Conservation (phyloP, 2,329 filamentous ascomycete species). For the Trichoderma sp. region DNA sequence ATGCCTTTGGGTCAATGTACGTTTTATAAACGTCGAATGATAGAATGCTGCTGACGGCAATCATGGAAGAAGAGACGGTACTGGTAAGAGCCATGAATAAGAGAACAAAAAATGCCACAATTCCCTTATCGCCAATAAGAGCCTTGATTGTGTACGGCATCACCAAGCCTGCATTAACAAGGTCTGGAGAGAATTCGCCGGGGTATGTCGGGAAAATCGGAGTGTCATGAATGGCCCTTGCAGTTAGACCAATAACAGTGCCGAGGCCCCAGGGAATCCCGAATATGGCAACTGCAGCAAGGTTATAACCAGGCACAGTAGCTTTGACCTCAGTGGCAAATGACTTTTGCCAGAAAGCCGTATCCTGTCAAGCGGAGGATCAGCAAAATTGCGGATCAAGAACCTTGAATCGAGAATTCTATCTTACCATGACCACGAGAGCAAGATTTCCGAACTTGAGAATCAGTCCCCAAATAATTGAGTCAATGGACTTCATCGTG, state of each 20-base stretch:
- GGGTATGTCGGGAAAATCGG: conserved; percentile 26
- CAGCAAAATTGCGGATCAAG: not conserved
- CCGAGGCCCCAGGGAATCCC: conserved; percentile 27
- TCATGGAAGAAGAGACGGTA: conserved; percentile 26
- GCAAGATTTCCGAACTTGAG: conserved; percentile 26
- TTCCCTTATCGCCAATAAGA: conserved; percentile 24
- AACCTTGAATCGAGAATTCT: not conserved
- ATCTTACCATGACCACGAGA: conserved; percentile 24
- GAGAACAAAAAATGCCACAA: conserved; percentile 24
- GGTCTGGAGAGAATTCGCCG: conserved; percentile 7
- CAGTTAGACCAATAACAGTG: conserved; percentile 24
- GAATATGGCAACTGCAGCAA: conserved; percentile 23
- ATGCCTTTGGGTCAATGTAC: conserved; percentile 24
- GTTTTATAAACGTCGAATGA: conserved; percentile 25
- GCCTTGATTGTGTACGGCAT: conserved; percentile 27
- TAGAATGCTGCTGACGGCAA: conserved; percentile 26
- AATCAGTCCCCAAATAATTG: conserved; percentile 21
- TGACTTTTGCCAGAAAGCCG: conserved; percentile 26
- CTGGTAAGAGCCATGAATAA: conserved; percentile 25
- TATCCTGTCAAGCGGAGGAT: not conserved
- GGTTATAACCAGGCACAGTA: conserved; percentile 23
- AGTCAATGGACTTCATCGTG: conserved; percentile 24
- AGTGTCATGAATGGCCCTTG: conserved; percentile 25
- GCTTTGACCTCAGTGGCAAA: conserved; percentile 25
- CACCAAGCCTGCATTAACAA: conserved; percentile 24